Evolutionary conservation across 345 rosid genomes (phyloP).

Genomic region (Boechera stricta): DNA sequence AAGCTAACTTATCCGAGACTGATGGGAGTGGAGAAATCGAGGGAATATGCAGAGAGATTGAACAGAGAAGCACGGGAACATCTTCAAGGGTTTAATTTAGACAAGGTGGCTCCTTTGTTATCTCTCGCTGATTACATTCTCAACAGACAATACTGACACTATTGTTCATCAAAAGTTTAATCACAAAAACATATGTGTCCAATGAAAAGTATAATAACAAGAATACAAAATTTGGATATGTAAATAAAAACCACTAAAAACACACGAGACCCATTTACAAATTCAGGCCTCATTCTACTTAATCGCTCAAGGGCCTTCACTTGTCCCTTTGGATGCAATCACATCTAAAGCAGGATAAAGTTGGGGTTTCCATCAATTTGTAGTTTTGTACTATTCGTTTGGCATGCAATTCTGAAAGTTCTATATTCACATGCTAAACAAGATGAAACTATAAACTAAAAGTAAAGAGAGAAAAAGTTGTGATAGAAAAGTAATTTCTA

Average conservation of each 20-base stretch:
- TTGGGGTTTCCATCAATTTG: not conserved
- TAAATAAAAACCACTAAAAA: too few relatives aligned
- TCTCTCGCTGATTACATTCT: slow-evolving; percentile 64
- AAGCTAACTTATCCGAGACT: slow-evolving; percentile 70
- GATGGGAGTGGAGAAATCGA: slow-evolving; percentile 66
- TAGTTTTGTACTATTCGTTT: not conserved
- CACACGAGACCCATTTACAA: not conserved
- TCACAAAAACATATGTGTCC: not conserved
- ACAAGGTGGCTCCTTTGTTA: slow-evolving; percentile 67
- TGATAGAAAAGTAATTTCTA: too few relatives aligned
- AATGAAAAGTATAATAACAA: not conserved
- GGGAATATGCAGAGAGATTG: slow-evolving; percentile 57
- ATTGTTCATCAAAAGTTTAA: not conserved
- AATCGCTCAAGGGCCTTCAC: not conserved
- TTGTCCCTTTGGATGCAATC: not conserved
- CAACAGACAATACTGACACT: slow-evolving; percentile 18
- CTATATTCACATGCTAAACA: too few relatives aligned
- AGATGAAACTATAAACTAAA: too few relatives aligned
- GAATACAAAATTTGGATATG: too few relatives aligned
- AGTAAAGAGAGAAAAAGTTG: too few relatives aligned
- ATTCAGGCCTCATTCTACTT: not conserved
- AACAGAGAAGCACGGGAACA: slow-evolving; percentile 55
- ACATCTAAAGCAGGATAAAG: too few relatives aligned
- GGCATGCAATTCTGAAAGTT: not conserved
- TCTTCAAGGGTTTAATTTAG: slow-evolving; percentile 54